Conservation (phyloP, 2,329 filamentous ascomycete species). For the Thielaviopsis populi region DNA sequence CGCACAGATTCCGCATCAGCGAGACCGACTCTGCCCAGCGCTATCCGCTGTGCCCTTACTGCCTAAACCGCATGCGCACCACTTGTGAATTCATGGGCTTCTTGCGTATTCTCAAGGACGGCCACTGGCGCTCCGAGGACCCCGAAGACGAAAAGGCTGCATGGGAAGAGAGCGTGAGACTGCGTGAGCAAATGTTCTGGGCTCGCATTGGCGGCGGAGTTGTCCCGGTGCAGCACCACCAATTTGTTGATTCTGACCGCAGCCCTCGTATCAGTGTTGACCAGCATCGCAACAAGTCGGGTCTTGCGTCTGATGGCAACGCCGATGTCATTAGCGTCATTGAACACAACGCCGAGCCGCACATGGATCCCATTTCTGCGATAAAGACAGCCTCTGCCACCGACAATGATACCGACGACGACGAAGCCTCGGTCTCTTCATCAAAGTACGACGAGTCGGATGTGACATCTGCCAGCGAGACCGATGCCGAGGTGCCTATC, state of each 20-base stretch:
- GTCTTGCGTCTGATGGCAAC: slow-evolving; percentile 1
- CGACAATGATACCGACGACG: not conserved
- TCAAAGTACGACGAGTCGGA: slow-evolving; percentile 10
- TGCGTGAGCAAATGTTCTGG: slow-evolving; percentile 97
- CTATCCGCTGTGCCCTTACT: slow-evolving; percentile 83
- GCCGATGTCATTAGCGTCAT: not conserved
- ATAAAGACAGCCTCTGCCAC: not conserved
- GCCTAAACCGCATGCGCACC: slow-evolving; percentile 65
- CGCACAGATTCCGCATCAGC: slow-evolving; percentile 75
- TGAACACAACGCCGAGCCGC: not conserved
- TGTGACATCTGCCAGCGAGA: slow-evolving; percentile 6
- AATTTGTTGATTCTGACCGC: slow-evolving; percentile 17
- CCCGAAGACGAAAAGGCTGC: slow-evolving; percentile 72
- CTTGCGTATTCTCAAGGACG: slow-evolving; percentile 78
- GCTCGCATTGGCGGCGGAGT: slow-evolving; percentile 82
- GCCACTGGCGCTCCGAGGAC: slow-evolving; percentile 73
- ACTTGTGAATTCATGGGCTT: slow-evolving; percentile 91
- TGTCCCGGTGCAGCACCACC: slow-evolving; percentile 40
- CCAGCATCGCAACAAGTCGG: not conserved
- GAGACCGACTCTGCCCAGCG: slow-evolving; percentile 76
- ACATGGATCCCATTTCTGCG: not conserved
- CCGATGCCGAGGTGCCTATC: slow-evolving; percentile 11
- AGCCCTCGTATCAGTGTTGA: slow-evolving; percentile 25
- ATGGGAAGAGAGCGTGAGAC: slow-evolving; percentile 85
- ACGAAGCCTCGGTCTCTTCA: slow-evolving; percentile 3